These are phyloP conservation scores for Flaveria sonorensis DNA, from an alignment of 129 eudicot genomes.

Conservation along the genomic window DNA sequence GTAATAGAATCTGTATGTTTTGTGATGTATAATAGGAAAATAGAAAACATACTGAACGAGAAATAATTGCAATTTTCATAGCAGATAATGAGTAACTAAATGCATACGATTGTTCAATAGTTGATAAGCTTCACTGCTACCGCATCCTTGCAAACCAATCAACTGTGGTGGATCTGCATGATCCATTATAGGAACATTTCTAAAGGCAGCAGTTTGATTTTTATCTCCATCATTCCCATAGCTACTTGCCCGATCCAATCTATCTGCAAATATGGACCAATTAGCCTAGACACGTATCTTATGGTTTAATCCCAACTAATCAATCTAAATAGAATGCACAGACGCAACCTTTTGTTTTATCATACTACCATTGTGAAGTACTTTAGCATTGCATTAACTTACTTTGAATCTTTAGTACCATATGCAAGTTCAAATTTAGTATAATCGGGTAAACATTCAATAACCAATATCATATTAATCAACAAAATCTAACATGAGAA, in stretches of 20 bases:
- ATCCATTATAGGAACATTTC: conserved; percentile 42
- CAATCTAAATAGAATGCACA: not conserved
- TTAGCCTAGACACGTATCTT: conserved; percentile 21
- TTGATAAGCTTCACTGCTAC: conserved; percentile 78
- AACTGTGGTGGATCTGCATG: conserved; percentile 56
- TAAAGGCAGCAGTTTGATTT: conserved; percentile 42
- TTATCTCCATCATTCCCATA: conserved; percentile 63
- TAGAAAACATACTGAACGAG: not conserved
- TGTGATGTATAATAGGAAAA: not conserved
- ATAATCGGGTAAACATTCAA: not conserved
- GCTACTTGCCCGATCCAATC: conserved; percentile 61
- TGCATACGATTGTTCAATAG: conserved; percentile 76
- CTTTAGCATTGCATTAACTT: not conserved
- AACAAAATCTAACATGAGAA: not conserved
- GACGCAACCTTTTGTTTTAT: not conserved
- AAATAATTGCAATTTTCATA: not conserved
- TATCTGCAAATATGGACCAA: conserved; percentile 47
- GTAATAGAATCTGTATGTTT: not conserved
- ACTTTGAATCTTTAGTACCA: not conserved
- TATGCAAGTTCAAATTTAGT: not conserved
- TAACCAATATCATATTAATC: not conserved
- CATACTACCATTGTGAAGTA: conserved; percentile 3
- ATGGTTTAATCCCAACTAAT: not conserved
- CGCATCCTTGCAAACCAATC: conserved; percentile 71
- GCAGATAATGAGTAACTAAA: not conserved